These are phyloP conservation scores for Podila verticillata DNA, from an alignment of 192 early-diverging fungal genomes.

Conservation along the genomic window DNA sequence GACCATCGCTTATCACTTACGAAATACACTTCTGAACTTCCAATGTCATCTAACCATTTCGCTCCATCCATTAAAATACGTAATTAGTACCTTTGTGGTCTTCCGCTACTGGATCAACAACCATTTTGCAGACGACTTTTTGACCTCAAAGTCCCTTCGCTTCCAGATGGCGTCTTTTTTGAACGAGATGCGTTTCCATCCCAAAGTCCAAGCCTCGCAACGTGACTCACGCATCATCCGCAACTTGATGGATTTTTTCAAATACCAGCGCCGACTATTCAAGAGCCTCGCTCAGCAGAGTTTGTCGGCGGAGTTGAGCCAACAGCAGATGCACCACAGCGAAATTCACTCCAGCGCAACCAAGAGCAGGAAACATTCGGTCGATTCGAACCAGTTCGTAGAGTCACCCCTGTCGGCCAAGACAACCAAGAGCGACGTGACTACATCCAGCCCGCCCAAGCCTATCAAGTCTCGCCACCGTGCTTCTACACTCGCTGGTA, in stretches of 20 bases:
- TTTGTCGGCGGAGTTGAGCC: neutral
- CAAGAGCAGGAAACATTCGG: neutral
- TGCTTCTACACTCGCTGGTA: conserved; percentile 29
- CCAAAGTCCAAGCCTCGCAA: conserved; percentile 44
- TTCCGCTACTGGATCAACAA: conserved; percentile 64
- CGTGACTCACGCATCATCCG: conserved; percentile 58
- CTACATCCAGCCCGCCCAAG: neutral
- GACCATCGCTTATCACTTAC: neutral
- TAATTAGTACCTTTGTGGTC: conserved; percentile 60
- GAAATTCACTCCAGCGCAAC: neutral
- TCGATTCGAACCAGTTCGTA: no score
- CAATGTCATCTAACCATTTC: neutral
- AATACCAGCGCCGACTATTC: conserved; percentile 48
- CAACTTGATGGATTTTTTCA: conserved; percentile 56
- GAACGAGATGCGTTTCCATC: conserved; percentile 50
- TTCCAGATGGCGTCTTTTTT: conserved; percentile 59
- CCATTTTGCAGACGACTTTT: conserved; percentile 63
- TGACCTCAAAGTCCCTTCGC: conserved; percentile 54
- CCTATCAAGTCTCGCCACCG: conserved; percentile 23
- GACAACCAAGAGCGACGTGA: neutral
- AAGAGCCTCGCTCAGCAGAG: conserved; percentile 19
- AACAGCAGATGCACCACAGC: neutral
- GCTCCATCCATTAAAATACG: neutral
- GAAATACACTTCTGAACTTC: neutral
- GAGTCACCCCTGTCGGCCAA: neutral